These are phyloP conservation scores for Nakazawaea populi DNA, from an alignment of 805 yeast species.

Conservation along the genomic window DNA sequence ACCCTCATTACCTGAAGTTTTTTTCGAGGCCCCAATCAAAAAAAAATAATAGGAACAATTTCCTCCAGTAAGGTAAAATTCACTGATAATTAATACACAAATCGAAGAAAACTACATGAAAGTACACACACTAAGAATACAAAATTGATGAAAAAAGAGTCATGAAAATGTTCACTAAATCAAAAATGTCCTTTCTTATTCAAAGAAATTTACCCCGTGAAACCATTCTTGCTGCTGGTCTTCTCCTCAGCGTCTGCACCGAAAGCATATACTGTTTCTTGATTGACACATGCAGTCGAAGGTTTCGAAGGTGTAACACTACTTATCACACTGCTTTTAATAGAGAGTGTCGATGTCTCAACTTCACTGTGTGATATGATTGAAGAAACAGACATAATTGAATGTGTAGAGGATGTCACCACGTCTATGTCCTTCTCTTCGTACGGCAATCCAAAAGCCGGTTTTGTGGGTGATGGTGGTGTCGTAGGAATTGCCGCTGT, in stretches of 20 bases:
- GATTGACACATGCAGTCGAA: conserved; percentile 1
- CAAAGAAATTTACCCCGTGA: neutral
- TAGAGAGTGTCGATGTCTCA: neutral
- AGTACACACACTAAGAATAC: no score
- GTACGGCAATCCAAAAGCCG: conserved; percentile 3
- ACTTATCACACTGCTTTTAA: neutral
- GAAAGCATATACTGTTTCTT: conserved; percentile 3
- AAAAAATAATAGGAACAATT: neutral
- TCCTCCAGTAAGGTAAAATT: no score
- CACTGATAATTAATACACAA: no score
- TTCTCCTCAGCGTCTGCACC: neutral
- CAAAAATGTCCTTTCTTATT: neutral
- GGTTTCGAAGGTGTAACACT: conserved; percentile 2
- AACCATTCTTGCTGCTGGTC: neutral
- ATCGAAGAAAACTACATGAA: no score
- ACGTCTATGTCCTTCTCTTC: neutral
- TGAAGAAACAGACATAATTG: neutral
- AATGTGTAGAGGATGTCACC: neutral
- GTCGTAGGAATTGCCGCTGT: conserved; percentile 5
- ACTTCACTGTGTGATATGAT: neutral
- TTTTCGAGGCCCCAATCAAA: neutral
- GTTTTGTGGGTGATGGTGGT: conserved; percentile 9
- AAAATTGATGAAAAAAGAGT: no score
- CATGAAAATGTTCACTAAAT: neutral
- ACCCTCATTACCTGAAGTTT: neutral